Evolutionary conservation across 768 basidiomycete genomes (phyloP).

Genomic region (Suillus bovinus): DNA sequence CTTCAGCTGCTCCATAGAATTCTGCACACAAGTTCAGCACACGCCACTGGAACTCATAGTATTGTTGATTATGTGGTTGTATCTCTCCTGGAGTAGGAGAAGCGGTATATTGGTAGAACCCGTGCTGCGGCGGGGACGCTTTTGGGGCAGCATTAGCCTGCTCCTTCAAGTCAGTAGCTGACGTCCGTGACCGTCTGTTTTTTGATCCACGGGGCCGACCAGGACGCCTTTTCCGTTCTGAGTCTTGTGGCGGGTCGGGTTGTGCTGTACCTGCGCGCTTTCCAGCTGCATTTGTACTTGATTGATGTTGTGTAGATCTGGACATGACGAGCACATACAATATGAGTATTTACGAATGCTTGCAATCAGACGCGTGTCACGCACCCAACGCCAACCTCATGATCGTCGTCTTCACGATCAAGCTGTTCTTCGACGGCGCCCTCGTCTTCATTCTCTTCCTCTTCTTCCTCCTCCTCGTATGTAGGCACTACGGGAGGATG

Average conservation of each 20-base stretch:
- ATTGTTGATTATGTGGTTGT: slow-evolving; percentile 69
- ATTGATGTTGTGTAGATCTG: slow-evolving; percentile 20
- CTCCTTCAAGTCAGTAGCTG: slow-evolving; percentile 28
- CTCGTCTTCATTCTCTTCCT: slow-evolving; percentile 74
- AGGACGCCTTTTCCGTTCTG: slow-evolving; percentile 65
- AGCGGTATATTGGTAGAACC: slow-evolving; percentile 46
- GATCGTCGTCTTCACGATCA: slow-evolving; percentile 46
- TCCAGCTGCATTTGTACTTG: slow-evolving; percentile 17
- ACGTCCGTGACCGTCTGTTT: slow-evolving; percentile 54
- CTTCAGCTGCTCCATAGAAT: slow-evolving; percentile 84
- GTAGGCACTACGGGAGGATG: slow-evolving; percentile 48
- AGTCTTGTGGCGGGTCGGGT: slow-evolving; percentile 29
- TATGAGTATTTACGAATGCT: slow-evolving; percentile 13
- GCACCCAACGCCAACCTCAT: slow-evolving; percentile 36
- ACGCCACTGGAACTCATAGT: slow-evolving; percentile 87
- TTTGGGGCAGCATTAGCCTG: slow-evolving; percentile 26
- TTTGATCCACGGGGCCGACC: slow-evolving; percentile 82
- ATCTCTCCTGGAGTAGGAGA: slow-evolving; percentile 47
- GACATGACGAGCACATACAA: slow-evolving; percentile 17
- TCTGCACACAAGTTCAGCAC: slow-evolving; percentile 80
- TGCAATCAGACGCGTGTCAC: slow-evolving; percentile 17
- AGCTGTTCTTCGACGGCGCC: slow-evolving; percentile 72
- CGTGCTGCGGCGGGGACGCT: slow-evolving; percentile 33
- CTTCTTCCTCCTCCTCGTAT: slow-evolving; percentile 57
- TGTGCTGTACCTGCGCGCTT: slow-evolving; percentile 29